These are phyloP conservation scores for Backusella macrospora DNA, from an alignment of 192 early-diverging fungal genomes.

Conservation along the genomic window DNA sequence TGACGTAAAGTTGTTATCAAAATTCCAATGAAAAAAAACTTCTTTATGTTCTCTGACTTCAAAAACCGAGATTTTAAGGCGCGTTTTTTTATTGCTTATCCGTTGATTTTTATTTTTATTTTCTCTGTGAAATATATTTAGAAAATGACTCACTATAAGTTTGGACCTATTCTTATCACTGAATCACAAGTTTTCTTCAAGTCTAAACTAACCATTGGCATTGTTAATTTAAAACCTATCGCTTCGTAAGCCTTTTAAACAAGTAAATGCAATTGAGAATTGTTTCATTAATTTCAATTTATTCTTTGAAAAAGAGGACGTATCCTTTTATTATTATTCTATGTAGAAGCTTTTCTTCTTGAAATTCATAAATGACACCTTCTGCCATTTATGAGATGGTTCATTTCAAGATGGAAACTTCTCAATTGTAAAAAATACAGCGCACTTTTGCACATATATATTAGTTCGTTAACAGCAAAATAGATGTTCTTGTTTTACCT, in stretches of 20 bases:
- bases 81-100: neutral
- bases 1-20: neutral
- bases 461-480: neutral
- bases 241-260: slow-evolving; percentile 60
- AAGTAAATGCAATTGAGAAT: neutral
- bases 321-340: slow-evolving; percentile 14
- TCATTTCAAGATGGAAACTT: neutral
- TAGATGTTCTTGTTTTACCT: slow-evolving; percentile 84
- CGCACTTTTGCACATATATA: neutral
- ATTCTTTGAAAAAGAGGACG: slow-evolving; percentile 34
- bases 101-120: neutral
- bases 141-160: slow-evolving; percentile 36
- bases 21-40: neutral
- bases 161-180: slow-evolving; percentile 75
- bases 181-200: slow-evolving; percentile 78
- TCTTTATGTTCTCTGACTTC: neutral
- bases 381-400: neutral
- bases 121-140: neutral
- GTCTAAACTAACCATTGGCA: slow-evolving; percentile 68
- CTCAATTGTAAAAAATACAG: neutral
- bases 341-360: neutral
- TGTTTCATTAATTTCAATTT: neutral
- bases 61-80: neutral
- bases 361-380: neutral
- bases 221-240: slow-evolving; percentile 95